Evolutionary conservation across 148 eudicot species (phyloP), one percentile per base, ranked within the genome.

Genomic region (Vaccinium macrocarpon): DNA sequence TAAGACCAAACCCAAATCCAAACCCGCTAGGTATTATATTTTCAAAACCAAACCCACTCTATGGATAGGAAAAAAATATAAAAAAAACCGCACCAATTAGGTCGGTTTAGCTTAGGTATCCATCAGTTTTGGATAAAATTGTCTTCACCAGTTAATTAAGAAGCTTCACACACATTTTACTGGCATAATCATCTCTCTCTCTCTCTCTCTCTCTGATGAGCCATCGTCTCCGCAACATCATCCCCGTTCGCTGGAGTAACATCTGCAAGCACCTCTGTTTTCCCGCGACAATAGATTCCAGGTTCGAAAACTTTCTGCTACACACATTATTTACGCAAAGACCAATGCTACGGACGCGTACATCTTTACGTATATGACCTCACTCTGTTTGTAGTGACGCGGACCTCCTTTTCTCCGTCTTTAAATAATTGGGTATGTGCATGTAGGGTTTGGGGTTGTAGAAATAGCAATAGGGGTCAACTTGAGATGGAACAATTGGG

Each of bases 361-460:
- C 18, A 27, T 70, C 73, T 27, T 13, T 68, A 29, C 38, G 5
- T 12, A 6, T 38, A 13, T 12, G 27, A 27, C 35, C 73, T 68
- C 35, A 68, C 35, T 27, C 73, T 35, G 15, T 68, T 16, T 42
- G 38, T 6, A 12, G 35, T 68, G 13, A 16, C 76, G 18, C 12
- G 49, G 76, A 2, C 23, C 64, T 0, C 29, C 10, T 64, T 64
- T 12, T 23, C 29, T 35, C 49, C 23, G 12, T 38, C 10, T 18
- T 42, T 42, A 42, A 42, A 42, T 42, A 42, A 42, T 0, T 51
- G 0, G 11, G 0, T 15, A 52, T 68, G 62, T 84, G 59, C 42
- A 35, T 59, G 66, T 81, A 81, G 87, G 81, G 32, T 85, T 75
- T 81, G 81, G 84, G 50, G 84, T 81, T 38, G 83, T 61, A 81